These are phyloP conservation scores for Boletus subparvulus DNA, from an alignment of 768 basidiomycete genomes.

Conservation along the genomic window DNA sequence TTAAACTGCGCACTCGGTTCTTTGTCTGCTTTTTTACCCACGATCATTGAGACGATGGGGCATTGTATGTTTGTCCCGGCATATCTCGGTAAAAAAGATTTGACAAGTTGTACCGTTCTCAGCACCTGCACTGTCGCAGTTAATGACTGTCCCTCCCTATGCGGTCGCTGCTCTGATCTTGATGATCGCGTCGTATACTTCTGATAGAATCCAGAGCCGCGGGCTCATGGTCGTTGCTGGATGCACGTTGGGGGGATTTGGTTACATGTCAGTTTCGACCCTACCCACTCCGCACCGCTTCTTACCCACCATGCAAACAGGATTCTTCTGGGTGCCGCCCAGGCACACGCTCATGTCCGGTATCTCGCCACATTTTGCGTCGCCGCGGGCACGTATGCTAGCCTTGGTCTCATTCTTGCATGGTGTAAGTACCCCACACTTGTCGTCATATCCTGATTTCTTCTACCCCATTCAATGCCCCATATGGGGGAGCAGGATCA, in stretches of 20 bases:
- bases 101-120: slow-evolving; percentile 1
- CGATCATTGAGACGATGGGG: slow-evolving; percentile 52
- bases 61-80: slow-evolving; percentile 34
- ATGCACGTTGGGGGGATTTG: slow-evolving; percentile 37
- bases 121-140: slow-evolving; percentile 47
- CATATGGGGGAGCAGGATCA: not conserved
- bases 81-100: not conserved
- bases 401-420: slow-evolving; percentile 45
- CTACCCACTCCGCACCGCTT: not conserved
- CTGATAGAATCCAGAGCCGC: slow-evolving; percentile 46
- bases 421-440: slow-evolving; percentile 41
- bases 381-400: slow-evolving; percentile 46
- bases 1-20: slow-evolving; percentile 50
- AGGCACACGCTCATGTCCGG: slow-evolving; percentile 35
- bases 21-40: slow-evolving; percentile 53
- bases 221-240: slow-evolving; percentile 36
- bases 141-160: slow-evolving; percentile 57
- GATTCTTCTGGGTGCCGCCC: slow-evolving; percentile 36
- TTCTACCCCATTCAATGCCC: too few species aligned
- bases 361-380: slow-evolving; percentile 50
- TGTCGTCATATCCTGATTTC: not conserved
- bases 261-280: slow-evolving; percentile 39
- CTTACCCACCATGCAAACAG: slow-evolving; percentile 4
- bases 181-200: slow-evolving; percentile 36
- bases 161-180: slow-evolving; percentile 42